phyloP scores from a whole-genome alignment of 345 rosid species.

The Acer saccharum region DNA sequence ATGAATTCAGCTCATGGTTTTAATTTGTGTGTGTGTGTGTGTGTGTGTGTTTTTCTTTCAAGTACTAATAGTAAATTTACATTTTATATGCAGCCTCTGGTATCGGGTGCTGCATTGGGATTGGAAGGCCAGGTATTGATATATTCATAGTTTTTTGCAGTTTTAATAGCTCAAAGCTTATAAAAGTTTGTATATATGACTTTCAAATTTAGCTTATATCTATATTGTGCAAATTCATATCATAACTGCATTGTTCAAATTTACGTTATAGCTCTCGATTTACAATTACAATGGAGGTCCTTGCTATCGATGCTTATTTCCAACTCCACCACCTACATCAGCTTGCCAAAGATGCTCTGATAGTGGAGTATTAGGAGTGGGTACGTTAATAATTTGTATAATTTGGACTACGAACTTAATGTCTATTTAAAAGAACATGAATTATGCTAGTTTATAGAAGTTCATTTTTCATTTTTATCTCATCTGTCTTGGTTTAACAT shows the following conservation, averaged over 20 bases:
- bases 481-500: background rate
- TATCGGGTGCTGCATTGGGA: conserved; percentile 97
- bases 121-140: conserved; percentile 86
- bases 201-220: conserved; percentile 5
- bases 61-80: conserved; percentile 21
- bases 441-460: background rate
- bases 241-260: conserved; percentile 7
- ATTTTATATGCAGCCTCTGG: conserved; percentile 88
- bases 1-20: background rate
- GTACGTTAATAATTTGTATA: conserved; percentile 35
- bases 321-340: conserved; percentile 78
- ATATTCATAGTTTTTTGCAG: background rate
- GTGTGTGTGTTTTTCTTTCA: too few species aligned
- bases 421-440: background rate
- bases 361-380: conserved; percentile 89
- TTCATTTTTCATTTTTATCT: background rate
- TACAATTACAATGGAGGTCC: conserved; percentile 81
- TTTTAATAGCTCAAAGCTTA: conserved; percentile 4
- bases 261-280: conserved; percentile 54
- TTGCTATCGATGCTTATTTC: conserved; percentile 85
- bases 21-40: background rate
- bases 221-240: conserved; percentile 4
- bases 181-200: conserved; percentile 3
- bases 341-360: conserved; percentile 92
- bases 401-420: background rate